Evolutionary conservation across 1,139 yeast genomes (phyloP).

Genomic region (Dujonia santamariae): DNA sequence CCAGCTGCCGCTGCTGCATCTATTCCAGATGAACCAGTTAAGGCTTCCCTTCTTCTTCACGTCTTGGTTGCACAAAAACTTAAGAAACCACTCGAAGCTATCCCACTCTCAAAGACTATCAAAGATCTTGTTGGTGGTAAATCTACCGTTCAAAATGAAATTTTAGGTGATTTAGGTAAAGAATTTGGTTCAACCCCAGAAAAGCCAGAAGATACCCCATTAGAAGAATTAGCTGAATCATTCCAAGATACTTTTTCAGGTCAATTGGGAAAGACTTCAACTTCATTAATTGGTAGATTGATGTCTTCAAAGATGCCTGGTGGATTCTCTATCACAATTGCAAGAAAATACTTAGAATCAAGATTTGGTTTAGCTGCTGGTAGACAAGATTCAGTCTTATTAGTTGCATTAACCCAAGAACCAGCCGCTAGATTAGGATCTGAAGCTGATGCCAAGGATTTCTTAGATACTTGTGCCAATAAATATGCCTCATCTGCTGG

Average conservation of each 20-base stretch:
- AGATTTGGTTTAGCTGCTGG: constrained; percentile 92
- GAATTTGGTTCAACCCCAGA: constrained; percentile 98
- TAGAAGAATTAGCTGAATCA: constrained; percentile 90
- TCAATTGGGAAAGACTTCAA: constrained; percentile 87
- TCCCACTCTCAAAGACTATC: constrained; percentile 88
- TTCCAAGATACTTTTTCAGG: constrained; percentile 91
- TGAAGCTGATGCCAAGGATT: constrained; percentile 87
- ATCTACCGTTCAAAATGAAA: constrained; percentile 97
- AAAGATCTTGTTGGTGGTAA: constrained; percentile 98
- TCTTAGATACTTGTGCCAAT: constrained; percentile 76
- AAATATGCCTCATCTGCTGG: constrained; percentile 86
- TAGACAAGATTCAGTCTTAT: constrained; percentile 87
- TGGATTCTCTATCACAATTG: constrained; percentile 89
- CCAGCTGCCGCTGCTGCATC: constrained; percentile 76
- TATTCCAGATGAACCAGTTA: constrained; percentile 84
- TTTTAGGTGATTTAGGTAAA: constrained; percentile 95
- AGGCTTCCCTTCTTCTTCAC: constrained; percentile 78
- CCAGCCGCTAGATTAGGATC: constrained; percentile 85
- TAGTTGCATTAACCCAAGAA: constrained; percentile 81
- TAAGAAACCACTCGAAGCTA: constrained; percentile 82
- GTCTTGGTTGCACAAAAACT: constrained; percentile 93
- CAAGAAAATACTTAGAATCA: constrained; percentile 86
- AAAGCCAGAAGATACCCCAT: constrained; percentile 97
- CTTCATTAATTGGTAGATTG: constrained; percentile 83
- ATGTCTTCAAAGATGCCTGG: constrained; percentile 99